These are phyloP conservation scores for Yamadazyma jaroonii DNA, from an alignment of 1,139 yeast genomes.

Conservation along the genomic window DNA sequence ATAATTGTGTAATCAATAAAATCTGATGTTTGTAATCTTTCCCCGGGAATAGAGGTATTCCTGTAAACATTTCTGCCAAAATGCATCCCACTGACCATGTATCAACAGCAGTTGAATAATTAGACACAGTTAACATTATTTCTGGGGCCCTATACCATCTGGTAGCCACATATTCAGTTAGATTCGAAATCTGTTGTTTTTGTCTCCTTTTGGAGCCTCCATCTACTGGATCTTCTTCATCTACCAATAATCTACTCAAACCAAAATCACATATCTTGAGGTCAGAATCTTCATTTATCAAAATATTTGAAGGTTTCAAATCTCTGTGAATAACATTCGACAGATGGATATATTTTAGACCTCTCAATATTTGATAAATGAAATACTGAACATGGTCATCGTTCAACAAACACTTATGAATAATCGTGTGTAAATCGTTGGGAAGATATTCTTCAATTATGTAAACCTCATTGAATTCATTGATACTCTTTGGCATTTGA, in stretches of 20 bases:
- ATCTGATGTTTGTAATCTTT: constrained; percentile 68
- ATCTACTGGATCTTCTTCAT: constrained; percentile 14
- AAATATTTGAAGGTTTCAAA: constrained; percentile 37
- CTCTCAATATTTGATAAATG: constrained; percentile 61
- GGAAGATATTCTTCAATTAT: constrained; percentile 73
- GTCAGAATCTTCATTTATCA: constrained; percentile 35
- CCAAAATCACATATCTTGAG: constrained; percentile 58
- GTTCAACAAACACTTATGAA: constrained; percentile 48
- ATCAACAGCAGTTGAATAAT: constrained; percentile 70
- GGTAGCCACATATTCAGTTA: constrained; percentile 76
- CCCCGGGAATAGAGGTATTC: constrained; percentile 77
- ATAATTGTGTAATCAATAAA: constrained; percentile 54
- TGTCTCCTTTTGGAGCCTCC: neutral
- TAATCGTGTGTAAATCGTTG: constrained; percentile 60
- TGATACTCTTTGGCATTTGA: constrained; percentile 33
- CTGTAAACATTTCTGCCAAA: constrained; percentile 60
- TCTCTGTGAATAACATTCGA: constrained; percentile 48
- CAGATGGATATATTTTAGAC: constrained; percentile 60
- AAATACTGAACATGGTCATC: constrained; percentile 72
- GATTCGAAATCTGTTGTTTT: constrained; percentile 26
- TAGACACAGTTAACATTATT: constrained; percentile 67
- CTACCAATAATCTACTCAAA: constrained; percentile 34
- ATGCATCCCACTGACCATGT: constrained; percentile 82
- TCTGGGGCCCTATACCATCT: constrained; percentile 83
- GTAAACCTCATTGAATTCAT: constrained; percentile 60